Evolutionary conservation across 202 grass and related monocot species (phyloP), one percentile per base, ranked within the genome.

Genomic region (Zizania palustris): DNA sequence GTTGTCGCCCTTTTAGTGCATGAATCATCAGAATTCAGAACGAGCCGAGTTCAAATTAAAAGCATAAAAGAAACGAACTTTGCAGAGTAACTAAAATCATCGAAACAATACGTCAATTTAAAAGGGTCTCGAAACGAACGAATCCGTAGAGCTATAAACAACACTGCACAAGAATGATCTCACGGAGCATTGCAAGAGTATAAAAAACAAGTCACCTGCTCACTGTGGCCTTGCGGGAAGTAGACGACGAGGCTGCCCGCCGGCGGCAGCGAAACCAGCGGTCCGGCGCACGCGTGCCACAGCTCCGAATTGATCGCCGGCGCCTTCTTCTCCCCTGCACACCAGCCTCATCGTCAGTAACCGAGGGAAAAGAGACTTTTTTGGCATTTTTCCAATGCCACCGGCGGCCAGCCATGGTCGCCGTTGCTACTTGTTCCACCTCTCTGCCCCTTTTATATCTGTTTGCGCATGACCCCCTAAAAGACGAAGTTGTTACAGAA

Each of bases 161-260:
- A 35, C 16, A 19, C 1, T 4, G 45, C 6, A 15, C 36, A 34
- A 3, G 37, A 65, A 62, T 37, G 3, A 79, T 59, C 28, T 28
- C 3, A 18, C 9, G 28, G 28, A 28, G 28, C 28, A 28, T 28
- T 28, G 28, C 28, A 28, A 28, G 28, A 28, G 28, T 28, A 28
- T 28, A 28, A 28, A 28, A 28, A 3, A 60, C 19, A 20, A 34
- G 42, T 71, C 67, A 99, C 96, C 96, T 99, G 96, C 88, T 99
- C 96, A 18, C 96, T 99, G 77, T 99, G 96, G 22, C 96, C 96
- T 51, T 99, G 96, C 11, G 96, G 92, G 79, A 96, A 99, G 86
- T 99, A 99, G 85, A 99, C 92, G 87, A 99, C 90, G 80, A 99
- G 96, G 79, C 92, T 99, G 13, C 96, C 92, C 53, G 93, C 96